Evolutionary conservation across 2,329 filamentous ascomycete species (phyloP).

Genomic region (Xylaria sp.): DNA sequence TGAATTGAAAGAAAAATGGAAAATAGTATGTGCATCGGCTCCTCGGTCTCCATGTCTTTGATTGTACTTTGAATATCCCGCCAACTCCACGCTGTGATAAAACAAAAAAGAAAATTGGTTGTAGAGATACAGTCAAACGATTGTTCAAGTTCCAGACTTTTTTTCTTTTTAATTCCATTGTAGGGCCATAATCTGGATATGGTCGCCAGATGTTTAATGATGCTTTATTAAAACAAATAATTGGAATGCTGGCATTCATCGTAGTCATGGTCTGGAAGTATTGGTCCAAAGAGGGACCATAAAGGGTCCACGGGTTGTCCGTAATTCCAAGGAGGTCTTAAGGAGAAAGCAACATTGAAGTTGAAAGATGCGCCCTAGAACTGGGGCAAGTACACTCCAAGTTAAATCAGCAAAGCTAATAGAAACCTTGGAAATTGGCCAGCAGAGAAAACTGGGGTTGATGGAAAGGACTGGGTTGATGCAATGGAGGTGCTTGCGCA

Average conservation of each 20-base stretch:
- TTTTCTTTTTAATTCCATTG: conserved; percentile 39
- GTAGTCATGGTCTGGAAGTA: conserved; percentile 14
- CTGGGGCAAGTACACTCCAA: conserved; percentile 33
- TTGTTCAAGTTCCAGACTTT: conserved; percentile 41
- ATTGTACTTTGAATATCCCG: conserved; percentile 43
- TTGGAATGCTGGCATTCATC: conserved; percentile 30
- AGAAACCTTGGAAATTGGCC: conserved; percentile 62
- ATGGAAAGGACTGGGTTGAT: conserved; percentile 62
- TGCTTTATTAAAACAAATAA: conserved; percentile 39
- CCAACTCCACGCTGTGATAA: conserved; percentile 50
- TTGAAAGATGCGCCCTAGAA: conserved; percentile 21
- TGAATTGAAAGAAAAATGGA: conserved; percentile 5
- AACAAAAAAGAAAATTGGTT: conserved; percentile 38
- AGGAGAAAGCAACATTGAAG: conserved; percentile 12
- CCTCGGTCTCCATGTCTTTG: conserved; percentile 38
- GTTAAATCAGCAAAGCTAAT: conserved; percentile 50
- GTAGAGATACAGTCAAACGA: conserved; percentile 44
- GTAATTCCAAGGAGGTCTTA: conserved; percentile 34
- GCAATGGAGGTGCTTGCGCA: conserved; percentile 60
- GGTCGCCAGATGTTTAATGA: conserved; percentile 26
- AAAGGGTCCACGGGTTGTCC: conserved; percentile 10
- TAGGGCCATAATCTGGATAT: conserved; percentile 35
- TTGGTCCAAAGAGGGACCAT: conserved; percentile 19
- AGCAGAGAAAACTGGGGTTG: conserved; percentile 64
- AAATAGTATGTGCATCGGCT: conserved; percentile 37